Evolutionary conservation across 257 asterid genomes (phyloP).

Genomic region (Solanum commersonii): DNA sequence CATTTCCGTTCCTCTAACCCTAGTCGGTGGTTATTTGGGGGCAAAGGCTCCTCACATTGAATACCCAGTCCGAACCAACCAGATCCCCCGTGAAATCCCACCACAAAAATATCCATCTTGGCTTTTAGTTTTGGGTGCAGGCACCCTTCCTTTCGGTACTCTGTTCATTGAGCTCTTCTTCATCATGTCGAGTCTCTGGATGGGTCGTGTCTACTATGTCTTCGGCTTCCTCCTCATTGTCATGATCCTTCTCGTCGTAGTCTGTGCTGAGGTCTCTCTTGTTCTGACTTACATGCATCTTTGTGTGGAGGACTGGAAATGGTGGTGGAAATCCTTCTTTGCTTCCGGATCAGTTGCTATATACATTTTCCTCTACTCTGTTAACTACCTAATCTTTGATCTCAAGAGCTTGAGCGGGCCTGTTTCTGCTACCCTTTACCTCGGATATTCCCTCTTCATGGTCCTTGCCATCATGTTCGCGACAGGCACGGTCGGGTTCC

Average conservation of each 20-base stretch:
- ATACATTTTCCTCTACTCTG: constrained; percentile 64
- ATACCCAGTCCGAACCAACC: constrained; percentile 74
- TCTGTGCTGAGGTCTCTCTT: constrained; percentile 86
- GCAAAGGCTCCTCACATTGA: constrained; percentile 75
- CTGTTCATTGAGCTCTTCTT: constrained; percentile 92
- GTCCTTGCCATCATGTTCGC: constrained; percentile 79
- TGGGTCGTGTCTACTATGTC: constrained; percentile 85
- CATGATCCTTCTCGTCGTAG: constrained; percentile 54
- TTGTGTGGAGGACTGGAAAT: constrained; percentile 84
- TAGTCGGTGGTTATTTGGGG: constrained; percentile 68
- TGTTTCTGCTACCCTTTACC: constrained; percentile 75
- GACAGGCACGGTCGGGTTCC: constrained; percentile 81
- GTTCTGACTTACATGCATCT: constrained; percentile 90
- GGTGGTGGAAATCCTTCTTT: constrained; percentile 98
- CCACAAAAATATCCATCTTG: constrained; percentile 79
- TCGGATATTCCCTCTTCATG: constrained; percentile 82
- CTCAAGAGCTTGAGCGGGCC: constrained; percentile 84
- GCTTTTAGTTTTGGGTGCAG: constrained; percentile 86
- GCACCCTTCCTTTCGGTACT: constrained; percentile 92
- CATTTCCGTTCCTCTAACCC: constrained; percentile 79
- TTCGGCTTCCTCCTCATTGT: constrained; percentile 74
- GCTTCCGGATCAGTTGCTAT: constrained; percentile 83
- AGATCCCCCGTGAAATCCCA: constrained; percentile 85
- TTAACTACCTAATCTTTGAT: constrained; percentile 62
- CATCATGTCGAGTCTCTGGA: constrained; percentile 88